These are phyloP conservation scores for Smallanthus sonchifolius DNA, from an alignment of 129 eudicot species.

Conservation along the genomic window DNA sequence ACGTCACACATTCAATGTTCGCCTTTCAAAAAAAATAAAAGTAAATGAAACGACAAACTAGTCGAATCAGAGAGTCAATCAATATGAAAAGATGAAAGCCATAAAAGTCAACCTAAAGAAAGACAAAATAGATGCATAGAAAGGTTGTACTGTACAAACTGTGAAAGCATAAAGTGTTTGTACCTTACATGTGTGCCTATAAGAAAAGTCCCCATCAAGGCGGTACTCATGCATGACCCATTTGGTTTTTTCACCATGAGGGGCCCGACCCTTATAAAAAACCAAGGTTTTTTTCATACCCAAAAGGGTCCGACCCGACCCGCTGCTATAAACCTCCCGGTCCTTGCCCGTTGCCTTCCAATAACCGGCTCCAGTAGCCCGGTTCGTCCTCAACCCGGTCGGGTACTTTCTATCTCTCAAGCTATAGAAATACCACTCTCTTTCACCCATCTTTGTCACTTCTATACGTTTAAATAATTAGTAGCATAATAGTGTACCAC, in stretches of 20 bases:
- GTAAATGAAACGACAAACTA: conserved; percentile 22
- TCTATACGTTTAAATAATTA: conserved; percentile 24
- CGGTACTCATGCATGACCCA: conserved; percentile 90
- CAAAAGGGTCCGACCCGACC: conserved; percentile 40
- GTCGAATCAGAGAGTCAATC: conserved; percentile 42
- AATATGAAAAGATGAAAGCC: neutral
- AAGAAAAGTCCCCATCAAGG: conserved; percentile 72
- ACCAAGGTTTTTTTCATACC: conserved; percentile 74
- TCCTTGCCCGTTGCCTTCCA: conserved; percentile 80
- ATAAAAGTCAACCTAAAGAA: conserved; percentile 32
- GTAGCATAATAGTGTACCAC: neutral
- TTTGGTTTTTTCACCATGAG: conserved; percentile 62
- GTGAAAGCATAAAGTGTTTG: conserved; percentile 22
- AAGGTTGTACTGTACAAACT: conserved; percentile 7
- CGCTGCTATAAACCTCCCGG: conserved; percentile 46
- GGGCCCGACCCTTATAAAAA: conserved; percentile 68
- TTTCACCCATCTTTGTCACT: conserved; percentile 65
- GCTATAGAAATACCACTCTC: conserved; percentile 68
- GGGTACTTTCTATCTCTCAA: conserved; percentile 64
- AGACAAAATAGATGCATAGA: conserved; percentile 28
- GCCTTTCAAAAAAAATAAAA: too few species aligned
- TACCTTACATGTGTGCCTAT: conserved; percentile 62
- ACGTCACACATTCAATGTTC: too few species aligned
- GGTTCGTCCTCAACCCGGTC: conserved; percentile 56
- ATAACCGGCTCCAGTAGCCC: conserved; percentile 58